Evolutionary conservation across 2,329 filamentous ascomycete genomes (phyloP).

Genomic region (Apiospora marii): DNA sequence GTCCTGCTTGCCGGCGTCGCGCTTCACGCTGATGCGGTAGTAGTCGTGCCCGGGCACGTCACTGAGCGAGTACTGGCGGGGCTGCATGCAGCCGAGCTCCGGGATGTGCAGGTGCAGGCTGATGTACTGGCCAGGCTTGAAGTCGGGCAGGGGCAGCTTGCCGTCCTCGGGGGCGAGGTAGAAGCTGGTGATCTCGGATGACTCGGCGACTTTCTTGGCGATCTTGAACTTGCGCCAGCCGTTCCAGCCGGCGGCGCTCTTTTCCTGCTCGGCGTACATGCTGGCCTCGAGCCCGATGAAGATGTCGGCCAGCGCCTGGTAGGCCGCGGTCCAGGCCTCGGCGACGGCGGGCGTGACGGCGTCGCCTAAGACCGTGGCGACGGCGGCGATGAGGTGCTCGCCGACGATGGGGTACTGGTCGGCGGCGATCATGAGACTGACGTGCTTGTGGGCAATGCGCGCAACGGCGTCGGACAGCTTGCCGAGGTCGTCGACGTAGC

Average conservation of each 20-base stretch:
- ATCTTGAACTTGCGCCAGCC: constrained; percentile 64
- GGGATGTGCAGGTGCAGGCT: constrained; percentile 70
- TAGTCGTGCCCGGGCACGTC: constrained; percentile 60
- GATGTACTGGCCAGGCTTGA: constrained; percentile 77
- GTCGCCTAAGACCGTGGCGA: constrained; percentile 71
- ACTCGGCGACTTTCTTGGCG: constrained; percentile 67
- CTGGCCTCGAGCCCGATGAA: constrained; percentile 71
- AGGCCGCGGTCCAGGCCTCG: constrained; percentile 76
- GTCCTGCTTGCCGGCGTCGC: constrained; percentile 53
- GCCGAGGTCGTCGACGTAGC: constrained; percentile 74
- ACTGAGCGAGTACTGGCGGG: constrained; percentile 78
- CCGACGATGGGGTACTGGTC: constrained; percentile 78
- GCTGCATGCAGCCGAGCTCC: constrained; percentile 69
- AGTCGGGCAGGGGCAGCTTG: constrained; percentile 59
- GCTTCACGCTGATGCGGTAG: constrained; percentile 80
- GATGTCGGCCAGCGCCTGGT: constrained; percentile 73
- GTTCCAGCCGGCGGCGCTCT: constrained; percentile 46
- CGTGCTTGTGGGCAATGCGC: constrained; percentile 80
- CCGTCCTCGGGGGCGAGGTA: constrained; percentile 73
- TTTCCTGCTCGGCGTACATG: constrained; percentile 60
- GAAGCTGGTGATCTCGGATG: constrained; percentile 69
- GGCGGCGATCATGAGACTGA: constrained; percentile 71
- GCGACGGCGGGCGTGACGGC: constrained; percentile 72
- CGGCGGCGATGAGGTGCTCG: constrained; percentile 70
- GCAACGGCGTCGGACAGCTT: constrained; percentile 65